Conservation (phyloP, 768 basidiomycete genomes). For the Antrodiella citrinella region DNA sequence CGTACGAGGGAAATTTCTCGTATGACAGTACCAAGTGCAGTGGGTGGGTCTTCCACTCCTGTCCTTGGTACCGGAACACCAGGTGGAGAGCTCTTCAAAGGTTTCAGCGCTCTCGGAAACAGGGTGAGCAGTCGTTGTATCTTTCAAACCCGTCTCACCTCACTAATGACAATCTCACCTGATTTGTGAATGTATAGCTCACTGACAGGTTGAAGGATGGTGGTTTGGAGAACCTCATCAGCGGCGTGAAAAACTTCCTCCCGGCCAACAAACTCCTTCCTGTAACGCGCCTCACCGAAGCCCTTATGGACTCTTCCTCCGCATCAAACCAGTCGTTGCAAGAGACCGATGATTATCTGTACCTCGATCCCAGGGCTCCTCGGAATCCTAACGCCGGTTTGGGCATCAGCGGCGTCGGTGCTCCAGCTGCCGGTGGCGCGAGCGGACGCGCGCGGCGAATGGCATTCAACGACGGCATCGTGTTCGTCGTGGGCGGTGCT, state of each 20-base stretch:
- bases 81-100: constrained; percentile 86
- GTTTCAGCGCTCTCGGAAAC: constrained; percentile 88
- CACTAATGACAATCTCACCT: background rate
- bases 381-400: constrained; percentile 39
- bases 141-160: background rate
- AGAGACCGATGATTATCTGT: constrained; percentile 93
- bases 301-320: constrained; percentile 93
- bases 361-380: constrained; percentile 85
- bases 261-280: constrained; percentile 91
- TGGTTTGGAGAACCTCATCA: constrained; percentile 93
- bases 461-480: constrained; percentile 83
- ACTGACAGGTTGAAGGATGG: constrained; percentile 92
- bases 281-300: constrained; percentile 88
- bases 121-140: constrained; percentile 41
- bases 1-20: constrained; percentile 84
- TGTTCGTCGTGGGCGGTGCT: constrained; percentile 95
- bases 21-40: constrained; percentile 71
- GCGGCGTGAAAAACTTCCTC: constrained; percentile 96
- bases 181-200: constrained; percentile 41
- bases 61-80: constrained; percentile 54
- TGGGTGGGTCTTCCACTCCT: constrained; percentile 44
- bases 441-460: constrained; percentile 43
- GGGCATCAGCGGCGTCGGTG: constrained; percentile 36
- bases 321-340: constrained; percentile 92
- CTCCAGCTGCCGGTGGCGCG: constrained; percentile 20